phyloP scores from a whole-genome alignment of 768 basidiomycete genomes.

The Termitomyces titanicus region DNA sequence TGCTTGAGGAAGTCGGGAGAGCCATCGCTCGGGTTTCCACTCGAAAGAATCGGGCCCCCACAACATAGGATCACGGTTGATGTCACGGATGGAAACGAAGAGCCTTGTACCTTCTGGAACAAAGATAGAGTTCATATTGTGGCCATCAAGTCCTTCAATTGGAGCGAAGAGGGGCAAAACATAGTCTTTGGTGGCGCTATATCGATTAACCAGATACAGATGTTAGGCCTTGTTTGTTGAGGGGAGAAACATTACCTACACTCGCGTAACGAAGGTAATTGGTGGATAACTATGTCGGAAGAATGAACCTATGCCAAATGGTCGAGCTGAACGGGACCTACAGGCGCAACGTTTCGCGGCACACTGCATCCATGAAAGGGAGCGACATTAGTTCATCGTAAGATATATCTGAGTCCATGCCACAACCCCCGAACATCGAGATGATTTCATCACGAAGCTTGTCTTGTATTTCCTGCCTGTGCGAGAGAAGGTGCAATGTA shows the following conservation, averaged over 20 bases:
- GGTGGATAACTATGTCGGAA: constrained; percentile 12
- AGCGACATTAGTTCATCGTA: constrained; percentile 35
- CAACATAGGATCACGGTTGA: constrained; percentile 36
- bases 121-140: constrained; percentile 29
- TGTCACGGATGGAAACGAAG: constrained; percentile 30
- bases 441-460: constrained; percentile 33
- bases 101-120: constrained; percentile 37
- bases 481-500: constrained; percentile 31
- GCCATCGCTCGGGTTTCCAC: constrained; percentile 53
- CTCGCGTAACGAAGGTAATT: constrained; percentile 11
- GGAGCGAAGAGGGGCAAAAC: constrained; percentile 40
- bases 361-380: constrained; percentile 34
- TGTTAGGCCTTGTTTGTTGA: neutral
- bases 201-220: neutral
- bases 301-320: neutral
- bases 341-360: constrained; percentile 37
- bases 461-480: constrained; percentile 26
- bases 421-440: constrained; percentile 17
- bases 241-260: constrained; percentile 6
- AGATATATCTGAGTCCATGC: constrained; percentile 26
- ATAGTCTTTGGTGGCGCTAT: constrained; percentile 31
- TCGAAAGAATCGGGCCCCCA: constrained; percentile 48
- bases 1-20: constrained; percentile 32
- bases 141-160: constrained; percentile 32
- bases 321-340: constrained; percentile 13